Base-by-base conservation (phyloP, 73 alveolate species). In the Uronychia binucleata region DNA sequence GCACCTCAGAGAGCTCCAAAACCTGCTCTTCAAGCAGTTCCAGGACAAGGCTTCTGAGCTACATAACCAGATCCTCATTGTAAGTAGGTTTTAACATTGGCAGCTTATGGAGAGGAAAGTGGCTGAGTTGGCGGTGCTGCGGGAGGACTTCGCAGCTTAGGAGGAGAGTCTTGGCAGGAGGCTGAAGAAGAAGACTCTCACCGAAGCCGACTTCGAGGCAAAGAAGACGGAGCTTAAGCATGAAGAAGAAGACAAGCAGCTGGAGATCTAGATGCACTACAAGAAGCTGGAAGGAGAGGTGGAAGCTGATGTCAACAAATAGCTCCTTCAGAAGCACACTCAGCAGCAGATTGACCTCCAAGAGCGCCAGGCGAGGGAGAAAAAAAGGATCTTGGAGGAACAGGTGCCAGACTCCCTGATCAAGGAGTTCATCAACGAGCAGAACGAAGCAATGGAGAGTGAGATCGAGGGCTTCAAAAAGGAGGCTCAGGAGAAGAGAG, bases 1-100 rank as follows among this genome's bases (percentile, higher is more conserved):
- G 76, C 89, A 89, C 28, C 75, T 82, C 82, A 83, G 77, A 32
- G 95, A 89, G 75, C 80, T 84, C n/a, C 75, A 57, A 32, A 91
- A 77, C 34, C n/a, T 89, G 33, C 77, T 89, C 1, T 78, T 79
- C 77, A 59, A 57, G 31, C 78, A 82, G 58, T 84, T 83, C 76
- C 80, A 89, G 32, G 75, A 83, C 59, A 89, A 89, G 74, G 83
- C 91, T 33, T 29, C 82, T 26, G 90, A 88, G 30, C 67, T 46
- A 11, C 67, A 46, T 19, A 46, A 46, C 67, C 67, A 46, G 19
- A 46, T 46, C 19, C 67, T 46, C 67, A 46, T 46, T 46, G 67
- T 46, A 46, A 46, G 67, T 57, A 84, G 82, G 46, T 91, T 84
- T 34, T 84, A 81, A 28, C 74, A 84, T 0, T 34, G 78, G 26